Conservation (phyloP, 192 early-diverging fungal genomes). For the Geosiphon pyriformis region DNA sequence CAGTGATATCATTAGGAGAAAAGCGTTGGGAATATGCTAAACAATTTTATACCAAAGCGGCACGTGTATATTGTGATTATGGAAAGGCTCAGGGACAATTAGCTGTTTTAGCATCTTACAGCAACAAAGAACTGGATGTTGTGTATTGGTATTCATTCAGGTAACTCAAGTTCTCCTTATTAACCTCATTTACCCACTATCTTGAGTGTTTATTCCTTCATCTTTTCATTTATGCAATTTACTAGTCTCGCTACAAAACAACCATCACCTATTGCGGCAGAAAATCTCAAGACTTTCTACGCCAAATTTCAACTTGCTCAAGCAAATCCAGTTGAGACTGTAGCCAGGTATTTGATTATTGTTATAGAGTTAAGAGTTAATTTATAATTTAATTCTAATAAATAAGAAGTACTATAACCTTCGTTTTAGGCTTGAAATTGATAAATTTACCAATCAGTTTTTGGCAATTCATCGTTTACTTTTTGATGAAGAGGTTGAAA, state of each 20-base stretch:
- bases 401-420: not conserved
- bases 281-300: conserved; percentile 51
- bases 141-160: conserved; percentile 44
- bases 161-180: conserved; percentile 16
- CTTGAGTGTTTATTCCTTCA: not conserved
- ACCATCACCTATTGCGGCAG: conserved; percentile 41
- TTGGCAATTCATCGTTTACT: conserved; percentile 10
- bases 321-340: not conserved
- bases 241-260: conserved; percentile 47
- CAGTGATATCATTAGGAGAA: conserved; percentile 28
- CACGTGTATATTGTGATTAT: conserved; percentile 10
- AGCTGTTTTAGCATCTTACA: conserved; percentile 36
- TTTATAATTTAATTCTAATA: not conserved
- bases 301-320: conserved; percentile 36
- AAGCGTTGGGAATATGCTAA: conserved; percentile 18
- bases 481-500: conserved; percentile 11
- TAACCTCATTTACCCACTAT: not conserved
- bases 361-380: not conserved
- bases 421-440: not conserved
- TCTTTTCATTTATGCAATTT: not conserved
- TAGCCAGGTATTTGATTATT: not conserved
- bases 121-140: conserved; percentile 37
- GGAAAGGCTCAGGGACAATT: conserved; percentile 40
- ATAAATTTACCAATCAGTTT: conserved; percentile 5
- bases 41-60: conserved; percentile 13